These are phyloP conservation scores for Pythium vanterpoolii DNA, from an alignment of 352 stramenopile genomes.

Conservation along the genomic window DNA sequence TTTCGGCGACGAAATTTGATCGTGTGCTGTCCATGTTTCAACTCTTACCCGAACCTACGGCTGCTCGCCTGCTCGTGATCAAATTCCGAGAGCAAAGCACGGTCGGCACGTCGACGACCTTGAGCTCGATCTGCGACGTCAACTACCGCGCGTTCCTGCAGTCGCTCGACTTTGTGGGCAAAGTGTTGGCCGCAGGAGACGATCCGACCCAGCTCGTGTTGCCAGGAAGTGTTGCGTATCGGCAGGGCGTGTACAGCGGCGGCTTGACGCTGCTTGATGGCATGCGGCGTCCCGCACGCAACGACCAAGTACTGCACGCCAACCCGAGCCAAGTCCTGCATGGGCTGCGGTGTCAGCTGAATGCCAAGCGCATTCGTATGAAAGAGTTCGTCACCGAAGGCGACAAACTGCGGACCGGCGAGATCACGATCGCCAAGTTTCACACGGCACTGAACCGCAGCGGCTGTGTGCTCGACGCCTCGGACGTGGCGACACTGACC, in stretches of 20 bases:
- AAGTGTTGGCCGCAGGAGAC: constrained; percentile 16
- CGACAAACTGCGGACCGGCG: constrained; percentile 73
- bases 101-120: constrained; percentile 34
- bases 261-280: constrained; percentile 27
- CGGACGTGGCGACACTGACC: constrained; percentile 63
- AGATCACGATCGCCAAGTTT: constrained; percentile 84
- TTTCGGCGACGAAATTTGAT: constrained; percentile 77
- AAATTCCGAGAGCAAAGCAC: constrained; percentile 73
- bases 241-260: constrained; percentile 49
- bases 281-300: constrained; percentile 31
- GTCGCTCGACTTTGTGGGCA: constrained; percentile 48
- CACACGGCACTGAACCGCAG: constrained; percentile 82
- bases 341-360: constrained; percentile 62
- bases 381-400: constrained; percentile 83
- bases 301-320: constrained; percentile 20
- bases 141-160: constrained; percentile 83
- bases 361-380: constrained; percentile 62
- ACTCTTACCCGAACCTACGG: constrained; percentile 42
- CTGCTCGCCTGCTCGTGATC: constrained; percentile 52
- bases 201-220: constrained; percentile 30
- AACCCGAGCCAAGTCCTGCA: constrained; percentile 47
- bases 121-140: constrained; percentile 77
- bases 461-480: constrained; percentile 58
- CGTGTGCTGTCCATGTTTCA: constrained; percentile 79
- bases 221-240: constrained; percentile 56